Evolutionary conservation across 164 flowering plant species (phyloP).

Genomic region (Vitis rupestris): DNA sequence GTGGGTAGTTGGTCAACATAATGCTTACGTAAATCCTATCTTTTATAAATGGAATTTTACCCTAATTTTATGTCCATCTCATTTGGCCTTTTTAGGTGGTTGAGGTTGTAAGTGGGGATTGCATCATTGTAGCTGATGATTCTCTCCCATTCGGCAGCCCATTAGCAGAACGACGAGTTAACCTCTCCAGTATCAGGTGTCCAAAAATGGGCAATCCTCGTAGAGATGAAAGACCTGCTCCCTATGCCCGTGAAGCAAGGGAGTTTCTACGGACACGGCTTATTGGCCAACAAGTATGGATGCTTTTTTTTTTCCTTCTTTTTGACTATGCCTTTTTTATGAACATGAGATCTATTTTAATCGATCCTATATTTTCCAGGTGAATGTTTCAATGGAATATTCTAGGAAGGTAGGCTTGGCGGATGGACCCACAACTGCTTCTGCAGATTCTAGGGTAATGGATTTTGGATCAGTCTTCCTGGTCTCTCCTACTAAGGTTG

Average conservation of each 20-base stretch:
- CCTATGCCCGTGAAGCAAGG: conserved; percentile 92
- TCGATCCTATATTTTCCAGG: conserved; percentile 40
- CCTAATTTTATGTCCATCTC: background rate
- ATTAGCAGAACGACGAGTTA: conserved; percentile 84
- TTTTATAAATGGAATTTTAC: background rate
- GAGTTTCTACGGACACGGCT: conserved; percentile 85
- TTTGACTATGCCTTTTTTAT: background rate
- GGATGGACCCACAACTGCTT: conserved; percentile 54
- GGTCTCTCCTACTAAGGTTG: conserved; percentile 50
- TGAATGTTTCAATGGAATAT: conserved; percentile 91
- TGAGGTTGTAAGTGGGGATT: conserved; percentile 99
- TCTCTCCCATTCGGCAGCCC: conserved; percentile 85
- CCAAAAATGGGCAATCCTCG: conserved; percentile 94
- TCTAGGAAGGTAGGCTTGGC: conserved; percentile 69
- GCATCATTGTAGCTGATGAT: conserved; percentile 93
- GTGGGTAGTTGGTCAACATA: conserved; percentile 26
- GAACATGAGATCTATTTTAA: background rate
- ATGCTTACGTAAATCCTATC: background rate
- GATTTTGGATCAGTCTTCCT: conserved; percentile 96
- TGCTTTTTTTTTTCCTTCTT: background rate
- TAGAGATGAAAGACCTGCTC: conserved; percentile 74
- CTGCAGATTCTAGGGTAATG: conserved; percentile 83
- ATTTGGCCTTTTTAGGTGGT: conserved; percentile 57
- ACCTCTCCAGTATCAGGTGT: conserved; percentile 89
- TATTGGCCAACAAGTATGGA: conserved; percentile 75